Conservation (phyloP, 1,139 yeast genomes). For the Nakaseomyces sp. region DNA sequence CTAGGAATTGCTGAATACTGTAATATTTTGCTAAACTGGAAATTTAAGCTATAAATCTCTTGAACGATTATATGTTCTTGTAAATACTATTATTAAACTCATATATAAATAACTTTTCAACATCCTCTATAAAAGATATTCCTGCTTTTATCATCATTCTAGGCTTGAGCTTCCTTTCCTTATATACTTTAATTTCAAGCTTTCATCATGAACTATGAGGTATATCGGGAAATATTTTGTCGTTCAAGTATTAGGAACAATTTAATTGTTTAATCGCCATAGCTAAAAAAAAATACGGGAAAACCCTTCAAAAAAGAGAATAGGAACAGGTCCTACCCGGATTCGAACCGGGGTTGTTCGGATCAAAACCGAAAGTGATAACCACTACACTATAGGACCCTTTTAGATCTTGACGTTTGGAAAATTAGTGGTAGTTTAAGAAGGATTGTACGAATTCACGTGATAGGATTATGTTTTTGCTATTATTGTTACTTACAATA, state of each 20-base stretch:
- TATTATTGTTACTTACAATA: too few species aligned
- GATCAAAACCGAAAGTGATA: slow-evolving; percentile 64
- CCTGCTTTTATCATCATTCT: too few species aligned
- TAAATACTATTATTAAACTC: not conserved
- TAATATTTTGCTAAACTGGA: slow-evolving; percentile 1
- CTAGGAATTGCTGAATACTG: slow-evolving; percentile 40
- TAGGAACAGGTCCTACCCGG: slow-evolving; percentile 77
- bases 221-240: too few species aligned
- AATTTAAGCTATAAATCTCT: not conserved
- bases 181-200: too few species aligned
- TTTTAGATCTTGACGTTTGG: not conserved
- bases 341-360: slow-evolving; percentile 91
- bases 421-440: not conserved
- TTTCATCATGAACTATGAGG: too few species aligned
- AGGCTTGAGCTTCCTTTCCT: too few species aligned
- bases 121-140: not conserved
- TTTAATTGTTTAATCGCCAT: too few species aligned
- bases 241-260: too few species aligned
- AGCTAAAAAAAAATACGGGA: too few species aligned
- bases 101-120: not conserved
- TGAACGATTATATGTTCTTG: not conserved
- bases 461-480: too few species aligned
- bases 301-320: not conserved
- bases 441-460: too few species aligned
- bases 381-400: slow-evolving; percentile 50